phyloP scores from a whole-genome alignment of 1,284 basidiomycete species.

The Lentinula novae-zelandiae region DNA sequence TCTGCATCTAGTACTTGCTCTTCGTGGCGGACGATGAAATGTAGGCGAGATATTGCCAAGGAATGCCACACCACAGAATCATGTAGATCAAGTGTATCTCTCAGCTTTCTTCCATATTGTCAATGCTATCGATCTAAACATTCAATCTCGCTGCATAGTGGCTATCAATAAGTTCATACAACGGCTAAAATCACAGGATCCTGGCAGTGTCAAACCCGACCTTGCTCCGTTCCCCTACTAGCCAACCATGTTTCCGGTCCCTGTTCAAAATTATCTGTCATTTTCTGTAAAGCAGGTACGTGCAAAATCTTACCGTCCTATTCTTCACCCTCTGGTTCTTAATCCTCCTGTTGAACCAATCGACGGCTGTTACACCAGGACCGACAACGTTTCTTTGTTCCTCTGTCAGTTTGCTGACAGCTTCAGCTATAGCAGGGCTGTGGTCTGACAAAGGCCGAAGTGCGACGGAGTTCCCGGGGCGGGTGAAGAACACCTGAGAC shows the following conservation, averaged over 20 bases:
- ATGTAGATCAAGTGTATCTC: neutral
- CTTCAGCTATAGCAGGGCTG: conserved; percentile 41
- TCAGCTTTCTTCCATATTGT: neutral
- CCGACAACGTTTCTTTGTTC: conserved; percentile 8
- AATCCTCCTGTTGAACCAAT: conserved; percentile 41
- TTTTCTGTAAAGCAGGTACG: neutral
- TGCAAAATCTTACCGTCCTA: conserved; percentile 25
- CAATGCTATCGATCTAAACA: neutral
- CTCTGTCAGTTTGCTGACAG: conserved; percentile 26
- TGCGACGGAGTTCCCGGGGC: conserved; percentile 49
- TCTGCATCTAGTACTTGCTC: conserved; percentile 89
- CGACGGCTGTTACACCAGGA: conserved; percentile 31
- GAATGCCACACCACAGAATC: neutral
- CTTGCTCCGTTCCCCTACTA: conserved; percentile 28
- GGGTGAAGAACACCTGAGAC: conserved; percentile 61
- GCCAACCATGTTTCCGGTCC: conserved; percentile 31
- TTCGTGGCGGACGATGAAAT: conserved; percentile 70
- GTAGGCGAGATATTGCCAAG: neutral
- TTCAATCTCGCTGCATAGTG: neutral
- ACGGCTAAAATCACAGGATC: neutral
- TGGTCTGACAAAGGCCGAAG: conserved; percentile 47
- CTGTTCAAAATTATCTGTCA: conserved; percentile 12
- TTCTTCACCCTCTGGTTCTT: conserved; percentile 42
- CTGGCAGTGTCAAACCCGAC: conserved; percentile 5
- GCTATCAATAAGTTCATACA: neutral